These are phyloP conservation scores for Hepatocystis sp. DNA, from an alignment of 169 alveolate species.

Conservation along the genomic window DNA sequence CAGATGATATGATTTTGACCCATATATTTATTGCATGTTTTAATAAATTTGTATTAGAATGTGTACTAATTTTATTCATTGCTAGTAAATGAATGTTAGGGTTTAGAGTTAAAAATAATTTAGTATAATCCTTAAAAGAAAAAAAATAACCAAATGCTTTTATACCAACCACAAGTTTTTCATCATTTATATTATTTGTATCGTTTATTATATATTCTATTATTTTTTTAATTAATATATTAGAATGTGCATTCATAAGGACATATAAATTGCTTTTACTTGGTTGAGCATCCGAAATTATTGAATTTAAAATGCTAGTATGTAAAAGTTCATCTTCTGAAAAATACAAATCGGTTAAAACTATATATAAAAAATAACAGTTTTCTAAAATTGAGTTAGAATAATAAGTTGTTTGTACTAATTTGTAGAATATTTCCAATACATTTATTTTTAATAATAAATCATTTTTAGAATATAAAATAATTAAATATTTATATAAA, in stretches of 20 bases:
- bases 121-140: constrained; percentile 19
- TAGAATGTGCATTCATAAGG: constrained; percentile 27
- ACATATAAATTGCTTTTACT: constrained; percentile 11
- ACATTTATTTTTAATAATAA: constrained; percentile 71
- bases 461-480: constrained; percentile 57
- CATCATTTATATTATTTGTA: constrained; percentile 4
- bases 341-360: constrained; percentile 23
- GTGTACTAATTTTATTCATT: constrained; percentile 57
- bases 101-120: constrained; percentile 19
- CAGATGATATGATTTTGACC: constrained; percentile 25
- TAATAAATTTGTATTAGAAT: constrained; percentile 35
- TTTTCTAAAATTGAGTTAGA: constrained; percentile 9
- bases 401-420: constrained; percentile 19
- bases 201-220: constrained; percentile 9
- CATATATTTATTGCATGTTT: constrained; percentile 63
- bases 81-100: constrained; percentile 10
- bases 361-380: constrained; percentile 14
- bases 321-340: constrained; percentile 29
- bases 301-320: constrained; percentile 49
- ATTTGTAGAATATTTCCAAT: constrained; percentile 54
- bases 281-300: constrained; percentile 29
- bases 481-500: constrained; percentile 52
- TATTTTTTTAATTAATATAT: constrained; percentile 34
- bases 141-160: constrained; percentile 62
- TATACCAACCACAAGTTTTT: constrained; percentile 59